These are phyloP conservation scores for Microdochium paspali DNA, from an alignment of 2,329 filamentous ascomycete species.

Conservation along the genomic window DNA sequence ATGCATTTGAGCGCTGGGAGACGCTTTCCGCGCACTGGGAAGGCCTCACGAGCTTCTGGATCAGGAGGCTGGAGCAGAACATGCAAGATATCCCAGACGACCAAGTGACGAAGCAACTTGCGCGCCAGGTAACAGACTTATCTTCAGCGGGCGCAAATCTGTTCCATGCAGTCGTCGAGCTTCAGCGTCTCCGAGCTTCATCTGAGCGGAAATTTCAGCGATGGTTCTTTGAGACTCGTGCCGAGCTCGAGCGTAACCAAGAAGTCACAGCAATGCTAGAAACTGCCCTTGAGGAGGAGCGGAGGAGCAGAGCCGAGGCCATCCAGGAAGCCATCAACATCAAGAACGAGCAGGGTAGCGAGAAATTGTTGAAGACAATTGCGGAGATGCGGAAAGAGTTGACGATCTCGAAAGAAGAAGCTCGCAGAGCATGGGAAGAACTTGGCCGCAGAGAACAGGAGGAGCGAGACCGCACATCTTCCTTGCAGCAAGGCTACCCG, in stretches of 20 bases:
- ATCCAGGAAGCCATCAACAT: conserved; percentile 57
- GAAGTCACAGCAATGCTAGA: conserved; percentile 80
- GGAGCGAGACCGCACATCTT: conserved; percentile 76
- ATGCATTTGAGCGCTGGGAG: conserved; percentile 97
- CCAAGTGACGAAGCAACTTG: conserved; percentile 77
- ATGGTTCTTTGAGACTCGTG: conserved; percentile 94
- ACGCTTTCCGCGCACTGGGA: conserved; percentile 97
- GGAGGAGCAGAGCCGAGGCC: conserved; percentile 58
- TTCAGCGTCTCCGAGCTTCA: conserved; percentile 86
- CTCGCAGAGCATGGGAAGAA: conserved; percentile 93
- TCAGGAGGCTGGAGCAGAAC: conserved; percentile 84
- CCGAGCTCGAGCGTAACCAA: conserved; percentile 75
- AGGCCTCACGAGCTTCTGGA: conserved; percentile 94
- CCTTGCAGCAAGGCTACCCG: conserved; percentile 78
- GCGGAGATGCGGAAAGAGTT: conserved; percentile 87
- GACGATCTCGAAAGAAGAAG: conserved; percentile 91
- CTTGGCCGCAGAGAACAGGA: conserved; percentile 87
- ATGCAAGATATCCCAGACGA: conserved; percentile 75
- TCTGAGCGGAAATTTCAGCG: conserved; percentile 97
- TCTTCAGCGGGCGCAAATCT: conserved; percentile 94
- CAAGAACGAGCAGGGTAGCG: conserved; percentile 58
- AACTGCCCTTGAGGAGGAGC: conserved; percentile 63
- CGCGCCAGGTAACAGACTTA: conserved; percentile 91
- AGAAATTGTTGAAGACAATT: conserved; percentile 66
- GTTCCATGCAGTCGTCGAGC: conserved; percentile 93